Evolutionary conservation across 2,329 filamentous ascomycete genomes (phyloP).

Genomic region (Penicillium sp.): DNA sequence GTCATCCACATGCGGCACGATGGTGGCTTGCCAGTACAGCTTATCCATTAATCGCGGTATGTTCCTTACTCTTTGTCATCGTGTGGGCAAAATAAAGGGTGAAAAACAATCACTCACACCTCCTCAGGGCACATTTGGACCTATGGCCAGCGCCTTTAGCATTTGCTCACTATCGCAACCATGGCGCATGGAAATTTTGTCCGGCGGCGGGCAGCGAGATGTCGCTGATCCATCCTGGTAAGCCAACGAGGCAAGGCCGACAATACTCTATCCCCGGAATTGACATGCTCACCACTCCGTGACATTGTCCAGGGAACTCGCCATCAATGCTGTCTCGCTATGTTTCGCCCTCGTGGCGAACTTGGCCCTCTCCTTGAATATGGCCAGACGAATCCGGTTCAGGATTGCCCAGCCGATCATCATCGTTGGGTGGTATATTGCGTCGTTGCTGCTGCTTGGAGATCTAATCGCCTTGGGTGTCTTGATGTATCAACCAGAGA

Average conservation of each 20-base stretch:
- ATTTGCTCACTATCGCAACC: constrained; percentile 51
- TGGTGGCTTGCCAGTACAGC: constrained; percentile 60
- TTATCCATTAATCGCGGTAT: constrained; percentile 50
- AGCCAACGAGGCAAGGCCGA: not conserved
- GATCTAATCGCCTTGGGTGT: constrained; percentile 45
- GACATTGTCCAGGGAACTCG: constrained; percentile 39
- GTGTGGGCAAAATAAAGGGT: not conserved
- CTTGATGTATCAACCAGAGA: constrained; percentile 34
- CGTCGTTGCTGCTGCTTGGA: constrained; percentile 49
- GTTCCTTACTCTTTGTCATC: constrained; percentile 17
- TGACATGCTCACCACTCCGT: not conserved
- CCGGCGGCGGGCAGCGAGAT: constrained; percentile 41
- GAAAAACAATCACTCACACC: constrained; percentile 1
- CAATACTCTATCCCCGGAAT: not conserved
- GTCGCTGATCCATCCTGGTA: constrained; percentile 51
- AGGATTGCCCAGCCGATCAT: constrained; percentile 54
- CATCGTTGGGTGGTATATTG: constrained; percentile 53
- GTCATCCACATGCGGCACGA: constrained; percentile 26
- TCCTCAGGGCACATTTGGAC: constrained; percentile 45
- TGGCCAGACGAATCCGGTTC: constrained; percentile 52
- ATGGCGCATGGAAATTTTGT: constrained; percentile 49
- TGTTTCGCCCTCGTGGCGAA: constrained; percentile 51
- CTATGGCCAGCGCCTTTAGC: constrained; percentile 51
- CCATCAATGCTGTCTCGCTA: constrained; percentile 52
- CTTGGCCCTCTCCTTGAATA: constrained; percentile 51